Percentiles rank a stretch among this genome's conserved stretches.
Evolutionary conservation across 75 land plant genomes (phyloP).

Genomic region (Picea sitchensis): DNA sequence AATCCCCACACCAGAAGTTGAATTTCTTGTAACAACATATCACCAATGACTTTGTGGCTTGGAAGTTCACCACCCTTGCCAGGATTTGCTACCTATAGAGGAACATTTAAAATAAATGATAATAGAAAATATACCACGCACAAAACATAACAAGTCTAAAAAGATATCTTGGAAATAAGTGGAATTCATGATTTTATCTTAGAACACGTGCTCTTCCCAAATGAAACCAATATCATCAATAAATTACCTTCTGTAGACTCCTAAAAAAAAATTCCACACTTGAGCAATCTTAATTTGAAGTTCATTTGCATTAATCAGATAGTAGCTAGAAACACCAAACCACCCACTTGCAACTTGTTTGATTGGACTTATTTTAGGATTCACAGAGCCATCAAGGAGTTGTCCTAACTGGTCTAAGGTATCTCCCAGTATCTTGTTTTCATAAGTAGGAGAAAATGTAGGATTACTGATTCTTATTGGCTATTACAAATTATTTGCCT

Average conservation of each 20-base stretch:
- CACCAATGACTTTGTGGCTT: conserved; percentile 98
- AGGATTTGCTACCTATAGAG: conserved; percentile 92
- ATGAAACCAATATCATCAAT: not conserved
- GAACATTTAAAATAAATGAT: conserved; percentile 6
- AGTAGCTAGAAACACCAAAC: conserved; percentile 98
- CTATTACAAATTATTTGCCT: not conserved
- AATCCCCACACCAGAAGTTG: conserved; percentile 92
- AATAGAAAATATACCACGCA: not conserved
- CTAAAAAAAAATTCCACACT: conserved; percentile 29
- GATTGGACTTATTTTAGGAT: conserved; percentile 93
- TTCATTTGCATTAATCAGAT: conserved; percentile 96
- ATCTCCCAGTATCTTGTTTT: too few species aligned
- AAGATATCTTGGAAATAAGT: not conserved
- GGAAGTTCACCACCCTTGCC: conserved; percentile 99
- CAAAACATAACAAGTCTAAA: not conserved
- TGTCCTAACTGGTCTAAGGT: too few species aligned
- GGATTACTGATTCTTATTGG: not conserved
- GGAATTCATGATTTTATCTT: not conserved
- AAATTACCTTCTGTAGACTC: too few species aligned
- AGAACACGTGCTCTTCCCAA: not conserved
- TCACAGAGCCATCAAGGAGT: conserved; percentile 86
- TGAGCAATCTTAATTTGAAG: conserved; percentile 99
- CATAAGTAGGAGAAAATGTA: not conserved
- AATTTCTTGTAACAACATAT: conserved; percentile 46
- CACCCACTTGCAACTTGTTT: conserved; percentile 99